phyloP scores from a whole-genome alignment of 2,329 filamentous ascomycete species.

The Colletotrichum sp. region DNA sequence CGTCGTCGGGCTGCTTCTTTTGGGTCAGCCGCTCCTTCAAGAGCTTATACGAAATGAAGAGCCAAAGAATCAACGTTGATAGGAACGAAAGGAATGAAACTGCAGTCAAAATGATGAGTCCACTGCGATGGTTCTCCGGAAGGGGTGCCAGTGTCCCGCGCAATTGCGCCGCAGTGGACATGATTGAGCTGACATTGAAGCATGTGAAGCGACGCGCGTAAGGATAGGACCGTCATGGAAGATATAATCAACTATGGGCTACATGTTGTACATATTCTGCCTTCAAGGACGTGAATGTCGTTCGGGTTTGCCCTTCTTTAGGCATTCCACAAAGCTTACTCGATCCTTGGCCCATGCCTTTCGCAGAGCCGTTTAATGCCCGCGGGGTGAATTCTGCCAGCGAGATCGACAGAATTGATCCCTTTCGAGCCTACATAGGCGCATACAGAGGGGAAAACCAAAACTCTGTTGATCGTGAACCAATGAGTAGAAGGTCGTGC shows the following conservation, averaged over 20 bases:
- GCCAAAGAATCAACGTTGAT: background rate
- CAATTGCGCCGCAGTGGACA: constrained; percentile 3
- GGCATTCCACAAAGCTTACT: background rate
- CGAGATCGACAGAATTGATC: background rate
- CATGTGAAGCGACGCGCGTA: no score
- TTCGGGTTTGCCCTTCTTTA: background rate
- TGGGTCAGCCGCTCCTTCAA: background rate
- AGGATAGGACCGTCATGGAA: background rate
- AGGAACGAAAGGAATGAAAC: constrained; percentile 4
- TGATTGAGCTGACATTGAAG: background rate
- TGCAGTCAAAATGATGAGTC: background rate
- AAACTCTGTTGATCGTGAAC: background rate
- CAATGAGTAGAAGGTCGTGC: background rate
- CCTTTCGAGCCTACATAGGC: background rate
- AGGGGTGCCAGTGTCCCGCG: constrained; percentile 1
- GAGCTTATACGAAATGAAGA: constrained; percentile 11
- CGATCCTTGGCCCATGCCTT: background rate
- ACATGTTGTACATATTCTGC: background rate
- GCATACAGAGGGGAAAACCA: background rate
- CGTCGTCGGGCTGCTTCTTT: background rate
- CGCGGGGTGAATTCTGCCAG: background rate
- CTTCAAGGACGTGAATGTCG: background rate
- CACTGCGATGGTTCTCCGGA: constrained; percentile 1
- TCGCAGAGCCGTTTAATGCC: background rate
- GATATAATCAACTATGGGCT: background rate